These are phyloP conservation scores for Candida vaughaniae DNA, from an alignment of 805 yeast species.

Conservation along the genomic window DNA sequence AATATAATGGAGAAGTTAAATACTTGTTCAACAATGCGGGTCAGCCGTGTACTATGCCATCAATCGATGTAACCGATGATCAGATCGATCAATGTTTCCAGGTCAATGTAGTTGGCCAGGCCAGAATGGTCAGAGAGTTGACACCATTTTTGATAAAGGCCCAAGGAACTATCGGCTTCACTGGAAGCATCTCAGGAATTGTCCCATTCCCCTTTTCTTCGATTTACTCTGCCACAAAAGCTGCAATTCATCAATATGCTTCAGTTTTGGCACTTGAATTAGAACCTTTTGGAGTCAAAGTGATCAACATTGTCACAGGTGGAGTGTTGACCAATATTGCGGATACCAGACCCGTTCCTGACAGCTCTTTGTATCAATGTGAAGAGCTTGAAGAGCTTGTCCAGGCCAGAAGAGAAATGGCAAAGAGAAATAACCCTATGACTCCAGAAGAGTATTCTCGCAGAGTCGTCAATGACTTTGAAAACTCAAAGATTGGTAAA, in stretches of 20 bases:
- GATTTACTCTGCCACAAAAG: conserved; percentile 66
- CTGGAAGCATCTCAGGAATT: conserved; percentile 70
- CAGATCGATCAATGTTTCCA: conserved; percentile 50
- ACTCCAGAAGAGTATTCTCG: conserved; percentile 56
- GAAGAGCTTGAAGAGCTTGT: conserved; percentile 53
- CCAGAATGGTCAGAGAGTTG: conserved; percentile 61
- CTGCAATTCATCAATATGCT: conserved; percentile 75
- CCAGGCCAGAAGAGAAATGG: conserved; percentile 55
- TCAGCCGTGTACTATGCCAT: conserved; percentile 69
- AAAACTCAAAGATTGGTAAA: conserved; percentile 18
- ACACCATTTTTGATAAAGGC: conserved; percentile 56
- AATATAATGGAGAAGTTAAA: conserved; percentile 51
- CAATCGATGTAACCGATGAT: conserved; percentile 61
- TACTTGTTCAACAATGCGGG: conserved; percentile 76
- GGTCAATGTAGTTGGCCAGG: conserved; percentile 71
- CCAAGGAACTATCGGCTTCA: conserved; percentile 67
- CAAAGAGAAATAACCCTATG: conserved; percentile 59
- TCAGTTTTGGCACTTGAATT: conserved; percentile 61
- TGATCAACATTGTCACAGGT: conserved; percentile 70
- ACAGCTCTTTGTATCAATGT: conserved; percentile 50
- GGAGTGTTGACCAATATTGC: conserved; percentile 73
- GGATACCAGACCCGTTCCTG: conserved; percentile 60
- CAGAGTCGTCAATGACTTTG: conserved; percentile 52
- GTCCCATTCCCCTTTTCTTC: conserved; percentile 70
- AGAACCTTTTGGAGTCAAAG: conserved; percentile 70